Evolutionary conservation across 345 rosid genomes (phyloP), one percentile per base, ranked within the genome.

Genomic region (Combretum micranthum): DNA sequence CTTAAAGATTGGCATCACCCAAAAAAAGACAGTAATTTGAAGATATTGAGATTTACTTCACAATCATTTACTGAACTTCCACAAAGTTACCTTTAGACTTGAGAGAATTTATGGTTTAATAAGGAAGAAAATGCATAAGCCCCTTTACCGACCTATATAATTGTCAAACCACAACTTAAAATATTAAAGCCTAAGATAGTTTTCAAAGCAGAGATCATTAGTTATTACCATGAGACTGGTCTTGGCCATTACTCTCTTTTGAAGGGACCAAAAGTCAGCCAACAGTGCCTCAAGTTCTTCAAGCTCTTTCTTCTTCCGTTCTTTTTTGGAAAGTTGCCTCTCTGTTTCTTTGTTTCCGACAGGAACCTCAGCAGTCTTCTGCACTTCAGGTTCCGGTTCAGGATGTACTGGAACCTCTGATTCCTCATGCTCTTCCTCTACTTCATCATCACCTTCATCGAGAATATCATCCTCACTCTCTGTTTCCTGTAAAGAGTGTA

Each of bases 301-400:
- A 72, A 90, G 95, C 64, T 81, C 97, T 66, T 90, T 86, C 72
- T 84, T 90, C 66, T 86, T 90, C 75, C 63, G 72, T 77, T 90
- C 97, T 71, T 86, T 90, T 70, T 90, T 90, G 2, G 97, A 86
- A 59, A 90, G 97, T 48, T 90, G 95, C 64, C 84, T 90, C 60
- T 86, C 97, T 59, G 90, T 48, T 62, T 90, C 95, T 70, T 83
- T 90, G 16, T 76, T 77, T 25, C 67, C 72, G 16, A 68, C 71
- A 69, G 83, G 69, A 70, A 53, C 78, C 69, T 73, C 88, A 55
- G 80, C 66, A 58, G 74, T 55, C 69, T 70, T 81, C 76, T 63
- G 0, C 16, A 32, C 84, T 55, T 61, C 72, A 25, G 81, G 81
- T 70, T 83, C 95, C 64, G 81, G 81, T 70, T 83, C 95, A 64